A percentile compares a stretch with the other conserved stretches of the same genome.
Conservation (phyloP, 768 basidiomycete genomes). For the Hypsizygus marmoreus region DNA sequence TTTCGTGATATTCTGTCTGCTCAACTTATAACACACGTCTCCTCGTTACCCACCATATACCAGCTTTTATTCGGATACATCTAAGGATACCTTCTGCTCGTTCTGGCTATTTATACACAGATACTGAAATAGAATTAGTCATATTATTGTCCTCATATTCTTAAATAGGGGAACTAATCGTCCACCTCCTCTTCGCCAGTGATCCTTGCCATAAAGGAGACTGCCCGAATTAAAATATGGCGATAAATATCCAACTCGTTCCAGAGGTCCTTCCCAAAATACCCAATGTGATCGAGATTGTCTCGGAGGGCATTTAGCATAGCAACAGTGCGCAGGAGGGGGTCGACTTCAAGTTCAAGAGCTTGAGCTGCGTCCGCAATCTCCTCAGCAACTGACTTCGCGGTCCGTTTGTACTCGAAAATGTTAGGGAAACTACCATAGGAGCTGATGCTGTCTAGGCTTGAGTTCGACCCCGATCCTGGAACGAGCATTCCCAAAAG, state of each 20-base stretch:
- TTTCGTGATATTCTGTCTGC: constrained; percentile 17
- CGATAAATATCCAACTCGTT: constrained; percentile 28
- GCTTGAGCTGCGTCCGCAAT: constrained; percentile 23
- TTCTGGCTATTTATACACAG: too few species aligned
- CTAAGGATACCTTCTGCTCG: too few species aligned
- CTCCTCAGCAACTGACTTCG: constrained; percentile 27
- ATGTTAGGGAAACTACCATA: constrained; percentile 2
- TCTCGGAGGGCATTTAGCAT: constrained; percentile 32
- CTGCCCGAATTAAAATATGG: constrained; percentile 25
- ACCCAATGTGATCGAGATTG: constrained; percentile 36
- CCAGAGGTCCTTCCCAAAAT: constrained; percentile 34
- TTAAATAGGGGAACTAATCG: too few species aligned
- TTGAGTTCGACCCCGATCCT: not conserved
- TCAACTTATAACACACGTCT: too few species aligned
- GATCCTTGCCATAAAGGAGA: constrained; percentile 20
- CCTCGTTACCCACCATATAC: too few species aligned
- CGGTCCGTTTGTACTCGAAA: constrained; percentile 15
- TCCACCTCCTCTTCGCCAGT: not conserved
- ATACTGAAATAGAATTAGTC: too few species aligned
- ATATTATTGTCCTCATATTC: too few species aligned
- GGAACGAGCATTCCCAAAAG: constrained; percentile 8
- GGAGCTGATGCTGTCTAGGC: not conserved
- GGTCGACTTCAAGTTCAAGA: constrained; percentile 15
- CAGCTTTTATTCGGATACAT: too few species aligned
- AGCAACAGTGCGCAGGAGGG: constrained; percentile 23